phyloP scores from a whole-genome alignment of 352 stramenopile genomes.

The Thalassiosira hispida region DNA sequence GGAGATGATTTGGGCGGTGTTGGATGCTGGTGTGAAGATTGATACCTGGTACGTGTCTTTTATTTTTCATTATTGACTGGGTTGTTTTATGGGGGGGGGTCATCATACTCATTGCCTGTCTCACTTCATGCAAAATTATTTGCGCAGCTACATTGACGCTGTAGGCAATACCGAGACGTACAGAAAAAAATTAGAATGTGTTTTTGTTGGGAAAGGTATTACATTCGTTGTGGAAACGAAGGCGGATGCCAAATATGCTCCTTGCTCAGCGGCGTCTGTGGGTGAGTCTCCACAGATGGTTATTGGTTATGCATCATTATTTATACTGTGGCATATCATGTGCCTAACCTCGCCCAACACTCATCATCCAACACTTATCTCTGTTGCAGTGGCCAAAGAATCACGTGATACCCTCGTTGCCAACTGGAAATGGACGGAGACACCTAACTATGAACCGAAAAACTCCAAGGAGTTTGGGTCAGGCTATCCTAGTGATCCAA shows the following conservation, averaged over 20 bases:
- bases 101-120: neutral
- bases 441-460: conserved; percentile 81
- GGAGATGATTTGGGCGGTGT: conserved; percentile 90
- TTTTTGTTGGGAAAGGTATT: conserved; percentile 84
- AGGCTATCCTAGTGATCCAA: conserved; percentile 92
- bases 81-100: neutral
- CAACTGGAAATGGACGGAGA: conserved; percentile 90
- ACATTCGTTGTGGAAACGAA: conserved; percentile 96
- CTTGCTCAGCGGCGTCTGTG: conserved; percentile 77
- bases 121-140: conserved; percentile 8
- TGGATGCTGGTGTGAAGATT: conserved; percentile 87
- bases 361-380: conserved; percentile 4
- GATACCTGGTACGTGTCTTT: conserved; percentile 44
- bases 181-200: conserved; percentile 88
- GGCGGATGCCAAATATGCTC: conserved; percentile 92
- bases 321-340: no score
- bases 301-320: neutral
- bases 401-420: conserved; percentile 89
- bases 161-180: conserved; percentile 92
- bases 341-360: no score
- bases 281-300: conserved; percentile 36
- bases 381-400: conserved; percentile 88
- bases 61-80: neutral
- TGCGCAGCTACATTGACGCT: conserved; percentile 91
- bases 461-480: conserved; percentile 57